These are phyloP conservation scores for Moelleriella libera DNA, from an alignment of 2,329 filamentous ascomycete species.

Conservation along the genomic window DNA sequence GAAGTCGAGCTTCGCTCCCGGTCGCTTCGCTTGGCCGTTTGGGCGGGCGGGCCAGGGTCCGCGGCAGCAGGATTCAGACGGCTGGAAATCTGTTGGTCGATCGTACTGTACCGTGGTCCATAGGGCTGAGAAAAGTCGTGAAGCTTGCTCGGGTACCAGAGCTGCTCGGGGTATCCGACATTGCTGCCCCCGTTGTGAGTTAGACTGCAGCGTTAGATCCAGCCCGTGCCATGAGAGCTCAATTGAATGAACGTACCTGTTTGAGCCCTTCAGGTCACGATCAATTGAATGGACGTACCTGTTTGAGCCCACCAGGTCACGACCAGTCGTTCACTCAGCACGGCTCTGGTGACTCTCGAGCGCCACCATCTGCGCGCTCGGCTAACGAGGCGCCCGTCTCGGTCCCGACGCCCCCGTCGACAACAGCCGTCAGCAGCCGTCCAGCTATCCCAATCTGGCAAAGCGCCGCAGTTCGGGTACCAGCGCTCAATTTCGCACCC, in stretches of 20 bases:
- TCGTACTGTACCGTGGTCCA: not conserved
- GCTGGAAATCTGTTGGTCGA: too few relatives aligned
- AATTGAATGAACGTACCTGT: too few relatives aligned
- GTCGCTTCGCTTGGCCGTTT: not conserved
- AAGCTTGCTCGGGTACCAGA: too few relatives aligned
- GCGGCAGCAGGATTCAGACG: not conserved
- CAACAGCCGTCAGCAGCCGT: not conserved
- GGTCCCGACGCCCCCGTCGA: conserved; percentile 3
- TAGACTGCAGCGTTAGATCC: too few relatives aligned
- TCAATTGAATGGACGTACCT: too few relatives aligned
- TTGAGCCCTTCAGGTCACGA: too few relatives aligned
- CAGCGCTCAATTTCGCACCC: not conserved
- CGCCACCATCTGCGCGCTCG: not conserved
- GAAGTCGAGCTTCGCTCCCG: too few relatives aligned
- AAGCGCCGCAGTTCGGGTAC: not conserved
- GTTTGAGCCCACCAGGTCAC: too few relatives aligned
- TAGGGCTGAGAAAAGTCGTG: not conserved
- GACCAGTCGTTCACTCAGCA: too few relatives aligned
- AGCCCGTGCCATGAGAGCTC: too few relatives aligned
- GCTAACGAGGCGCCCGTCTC: conserved; percentile 1
- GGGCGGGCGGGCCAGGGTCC: not conserved
- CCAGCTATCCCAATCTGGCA: not conserved
- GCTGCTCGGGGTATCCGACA: not conserved
- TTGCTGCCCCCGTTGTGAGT: too few relatives aligned
- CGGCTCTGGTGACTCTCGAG: not conserved